Percentiles rank a stretch among this genome's conserved stretches.
phyloP scores from a whole-genome alignment of 2,329 filamentous ascomycete genomes.

The Sarocladiaceae sp. region DNA sequence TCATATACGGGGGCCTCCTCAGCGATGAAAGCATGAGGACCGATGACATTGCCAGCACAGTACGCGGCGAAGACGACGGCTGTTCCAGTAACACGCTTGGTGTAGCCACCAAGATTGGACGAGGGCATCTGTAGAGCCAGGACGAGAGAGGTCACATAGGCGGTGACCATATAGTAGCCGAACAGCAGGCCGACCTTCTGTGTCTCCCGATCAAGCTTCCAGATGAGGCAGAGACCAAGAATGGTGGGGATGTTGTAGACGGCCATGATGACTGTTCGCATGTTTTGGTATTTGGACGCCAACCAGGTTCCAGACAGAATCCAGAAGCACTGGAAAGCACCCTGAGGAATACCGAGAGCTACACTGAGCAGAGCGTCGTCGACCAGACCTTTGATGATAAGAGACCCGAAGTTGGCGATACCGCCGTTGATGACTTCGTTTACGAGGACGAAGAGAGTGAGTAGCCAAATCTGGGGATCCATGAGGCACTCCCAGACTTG shows the following conservation, averaged over 20 bases:
- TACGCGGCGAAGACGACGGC: conserved; percentile 43
- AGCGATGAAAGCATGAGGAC: conserved; percentile 41
- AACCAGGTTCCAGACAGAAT: conserved; percentile 48
- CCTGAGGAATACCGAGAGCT: conserved; percentile 49
- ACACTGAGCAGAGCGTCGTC: conserved; percentile 34
- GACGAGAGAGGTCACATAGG: conserved; percentile 47
- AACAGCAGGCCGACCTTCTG: conserved; percentile 43
- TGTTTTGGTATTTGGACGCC: conserved; percentile 45
- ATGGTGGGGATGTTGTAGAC: conserved; percentile 48
- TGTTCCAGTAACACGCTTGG: conserved; percentile 40
- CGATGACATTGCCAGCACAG: conserved; percentile 39
- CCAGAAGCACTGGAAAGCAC: conserved; percentile 49
- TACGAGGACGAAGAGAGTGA: conserved; percentile 49
- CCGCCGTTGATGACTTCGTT: conserved; percentile 52
- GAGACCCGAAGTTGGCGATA: conserved; percentile 53
- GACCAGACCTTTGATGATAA: conserved; percentile 45
- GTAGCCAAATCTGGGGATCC: conserved; percentile 48
- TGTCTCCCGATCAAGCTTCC: conserved; percentile 36
- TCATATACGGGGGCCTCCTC: conserved; percentile 42
- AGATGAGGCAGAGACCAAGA: conserved; percentile 43
- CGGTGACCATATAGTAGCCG: conserved; percentile 46
- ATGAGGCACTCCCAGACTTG: conserved; percentile 44
- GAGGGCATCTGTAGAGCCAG: conserved; percentile 49
- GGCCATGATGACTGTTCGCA: conserved; percentile 48
- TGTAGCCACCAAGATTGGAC: conserved; percentile 43